Evolutionary conservation across 768 basidiomycete genomes (phyloP).

Genomic region (Russula lepida): DNA sequence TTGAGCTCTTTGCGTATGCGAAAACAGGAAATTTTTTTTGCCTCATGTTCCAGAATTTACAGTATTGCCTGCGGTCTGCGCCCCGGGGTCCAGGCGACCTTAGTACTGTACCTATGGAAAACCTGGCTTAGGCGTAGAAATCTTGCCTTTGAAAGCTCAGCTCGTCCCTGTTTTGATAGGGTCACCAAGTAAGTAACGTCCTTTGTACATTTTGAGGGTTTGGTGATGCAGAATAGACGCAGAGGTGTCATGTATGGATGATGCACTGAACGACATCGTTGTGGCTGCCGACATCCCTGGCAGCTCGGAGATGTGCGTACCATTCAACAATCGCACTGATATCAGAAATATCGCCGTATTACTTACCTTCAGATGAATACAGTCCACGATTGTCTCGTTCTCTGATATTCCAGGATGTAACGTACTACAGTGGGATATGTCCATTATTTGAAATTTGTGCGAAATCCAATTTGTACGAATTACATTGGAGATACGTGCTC

Average conservation of each 20-base stretch:
- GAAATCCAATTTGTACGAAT: no score
- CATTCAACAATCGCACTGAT: background rate
- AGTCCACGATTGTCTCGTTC: background rate
- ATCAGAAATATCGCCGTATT: background rate
- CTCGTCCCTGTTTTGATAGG: no score
- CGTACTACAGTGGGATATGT: no score
- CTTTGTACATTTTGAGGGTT: background rate
- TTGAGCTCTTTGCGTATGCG: conserved; percentile 2
- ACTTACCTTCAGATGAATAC: background rate
- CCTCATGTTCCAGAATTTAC: background rate
- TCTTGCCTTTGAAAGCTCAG: background rate
- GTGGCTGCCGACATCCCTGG: background rate
- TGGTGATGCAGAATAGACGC: no score
- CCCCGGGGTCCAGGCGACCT: background rate
- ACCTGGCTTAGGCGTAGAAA: background rate
- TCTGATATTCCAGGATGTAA: background rate
- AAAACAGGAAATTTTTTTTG: background rate
- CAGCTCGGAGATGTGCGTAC: background rate
- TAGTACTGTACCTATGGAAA: background rate
- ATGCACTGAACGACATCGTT: background rate
- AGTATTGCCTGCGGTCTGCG: background rate
- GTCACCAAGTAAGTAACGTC: background rate
- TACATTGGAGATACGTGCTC: no score
- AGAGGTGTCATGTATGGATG: background rate
- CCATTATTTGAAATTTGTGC: no score